These are phyloP conservation scores for Mycena floridula DNA, from an alignment of 768 basidiomycete genomes.

Conservation along the genomic window DNA sequence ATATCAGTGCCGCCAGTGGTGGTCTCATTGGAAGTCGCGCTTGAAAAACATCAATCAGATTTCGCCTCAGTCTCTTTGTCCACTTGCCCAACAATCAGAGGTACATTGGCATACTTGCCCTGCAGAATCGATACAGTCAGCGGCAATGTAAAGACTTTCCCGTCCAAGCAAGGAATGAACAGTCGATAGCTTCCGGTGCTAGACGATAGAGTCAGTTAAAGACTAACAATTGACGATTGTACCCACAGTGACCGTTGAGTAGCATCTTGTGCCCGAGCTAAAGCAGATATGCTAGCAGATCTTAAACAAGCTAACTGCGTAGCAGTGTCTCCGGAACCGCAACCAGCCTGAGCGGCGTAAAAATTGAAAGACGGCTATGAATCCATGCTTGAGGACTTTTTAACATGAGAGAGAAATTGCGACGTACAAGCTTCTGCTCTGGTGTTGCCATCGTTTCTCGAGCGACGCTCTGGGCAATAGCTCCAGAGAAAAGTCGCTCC, in stretches of 20 bases:
- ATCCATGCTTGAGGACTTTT: no score
- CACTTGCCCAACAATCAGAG: constrained; percentile 53
- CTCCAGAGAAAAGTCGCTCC: constrained; percentile 49
- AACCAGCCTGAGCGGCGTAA: constrained; percentile 44
- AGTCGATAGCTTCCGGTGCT: constrained; percentile 36
- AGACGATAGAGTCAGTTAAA: no score
- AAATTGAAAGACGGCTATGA: constrained; percentile 46
- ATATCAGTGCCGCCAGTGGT: constrained; percentile 35
- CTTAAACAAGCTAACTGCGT: constrained; percentile 42
- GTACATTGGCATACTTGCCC: constrained; percentile 43
- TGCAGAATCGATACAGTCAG: constrained; percentile 39
- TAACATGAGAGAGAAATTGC: background rate
- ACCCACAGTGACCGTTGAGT: constrained; percentile 39
- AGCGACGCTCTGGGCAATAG: constrained; percentile 59
- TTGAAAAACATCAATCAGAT: constrained; percentile 7
- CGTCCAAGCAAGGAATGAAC: constrained; percentile 54
- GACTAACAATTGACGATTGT: no score
- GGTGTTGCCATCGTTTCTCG: constrained; percentile 44
- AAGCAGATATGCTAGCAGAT: constrained; percentile 40
- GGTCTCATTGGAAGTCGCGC: constrained; percentile 58
- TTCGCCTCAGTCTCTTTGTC: background rate
- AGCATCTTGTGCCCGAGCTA: constrained; percentile 51
- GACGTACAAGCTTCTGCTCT: constrained; percentile 42
- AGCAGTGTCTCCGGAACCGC: constrained; percentile 28
- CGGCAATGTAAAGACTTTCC: constrained; percentile 40